Percentiles rank a stretch among this genome's conserved stretches.
phyloP scores from a whole-genome alignment of 108 stramenopile species.

The Parietichytrium sp. region DNA sequence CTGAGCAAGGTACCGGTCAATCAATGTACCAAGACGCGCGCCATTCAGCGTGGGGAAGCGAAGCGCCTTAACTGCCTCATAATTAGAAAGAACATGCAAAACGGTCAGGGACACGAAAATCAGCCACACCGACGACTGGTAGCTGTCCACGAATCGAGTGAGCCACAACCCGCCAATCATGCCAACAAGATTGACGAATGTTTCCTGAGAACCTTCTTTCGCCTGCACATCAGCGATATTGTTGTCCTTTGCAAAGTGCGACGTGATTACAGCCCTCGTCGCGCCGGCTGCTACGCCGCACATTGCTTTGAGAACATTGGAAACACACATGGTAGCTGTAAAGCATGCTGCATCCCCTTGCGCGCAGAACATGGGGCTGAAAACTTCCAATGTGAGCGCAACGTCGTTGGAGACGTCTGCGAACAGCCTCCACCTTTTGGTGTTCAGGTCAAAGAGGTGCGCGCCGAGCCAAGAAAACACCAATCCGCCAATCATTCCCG shows the following conservation, averaged over 20 bases:
- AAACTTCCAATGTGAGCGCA: constrained; percentile 80
- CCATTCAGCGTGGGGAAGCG: constrained; percentile 74
- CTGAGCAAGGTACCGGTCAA: too few species aligned
- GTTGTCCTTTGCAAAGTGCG: constrained; percentile 77
- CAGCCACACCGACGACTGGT: constrained; percentile 57
- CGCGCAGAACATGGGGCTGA: constrained; percentile 60
- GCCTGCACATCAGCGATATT: constrained; percentile 88
- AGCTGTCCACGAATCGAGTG: constrained; percentile 54
- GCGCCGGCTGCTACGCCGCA: constrained; percentile 58
- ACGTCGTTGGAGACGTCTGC: constrained; percentile 90
- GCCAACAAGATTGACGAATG: constrained; percentile 82
- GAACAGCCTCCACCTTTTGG: constrained; percentile 87
- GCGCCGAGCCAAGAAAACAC: constrained; percentile 75
- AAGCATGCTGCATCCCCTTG: not conserved
- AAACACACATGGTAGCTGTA: constrained; percentile 60
- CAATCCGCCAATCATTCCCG: constrained; percentile 83
- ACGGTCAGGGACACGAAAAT: constrained; percentile 75
- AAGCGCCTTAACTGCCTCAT: constrained; percentile 72
- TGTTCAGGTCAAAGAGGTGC: constrained; percentile 76
- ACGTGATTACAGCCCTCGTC: constrained; percentile 79
- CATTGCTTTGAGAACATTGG: constrained; percentile 83
- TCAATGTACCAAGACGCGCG: too few species aligned
- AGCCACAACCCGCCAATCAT: constrained; percentile 74
- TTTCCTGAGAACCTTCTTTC: constrained; percentile 93
- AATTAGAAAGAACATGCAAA: constrained; percentile 90